Conservation (phyloP, 495 filamentous ascomycete species). For the Xylaria acuta region DNA sequence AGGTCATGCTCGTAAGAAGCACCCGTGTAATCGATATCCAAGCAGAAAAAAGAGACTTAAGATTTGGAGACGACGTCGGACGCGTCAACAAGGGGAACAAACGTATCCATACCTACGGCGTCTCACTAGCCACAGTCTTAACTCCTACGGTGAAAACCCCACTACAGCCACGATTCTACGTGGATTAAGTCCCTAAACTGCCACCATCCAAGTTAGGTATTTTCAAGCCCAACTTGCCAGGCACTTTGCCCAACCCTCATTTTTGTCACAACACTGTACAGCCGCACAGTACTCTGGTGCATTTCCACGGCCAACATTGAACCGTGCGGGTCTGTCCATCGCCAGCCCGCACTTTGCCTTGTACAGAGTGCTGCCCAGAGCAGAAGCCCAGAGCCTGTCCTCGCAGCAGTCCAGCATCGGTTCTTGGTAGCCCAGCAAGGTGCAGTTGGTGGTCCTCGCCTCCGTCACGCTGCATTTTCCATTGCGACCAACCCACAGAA, state of each 20-base stretch:
- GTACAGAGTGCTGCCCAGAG: not conserved
- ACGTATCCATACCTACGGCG: not conserved
- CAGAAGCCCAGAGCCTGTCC: not conserved
- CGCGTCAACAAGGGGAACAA: not conserved
- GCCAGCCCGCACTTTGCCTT: not conserved
- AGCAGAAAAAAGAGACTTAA: conserved; percentile 24
- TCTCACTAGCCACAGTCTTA: conserved; percentile 5
- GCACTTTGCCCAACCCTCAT: conserved; percentile 16
- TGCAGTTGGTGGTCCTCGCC: conserved; percentile 5
- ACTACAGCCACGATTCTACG: conserved; percentile 5
- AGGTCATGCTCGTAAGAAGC: conserved; percentile 26
- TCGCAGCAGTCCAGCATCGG: not conserved
- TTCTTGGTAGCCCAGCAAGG: not conserved
- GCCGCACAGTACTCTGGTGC: not conserved
- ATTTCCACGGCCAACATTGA: not conserved
- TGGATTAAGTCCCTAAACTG: conserved; percentile 10
- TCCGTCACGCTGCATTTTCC: conserved; percentile 31
- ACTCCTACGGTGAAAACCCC: conserved; percentile 6
- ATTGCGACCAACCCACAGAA: conserved; percentile 20
- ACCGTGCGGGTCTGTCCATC: conserved; percentile 7
- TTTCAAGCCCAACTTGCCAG: not conserved
- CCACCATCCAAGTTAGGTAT: not conserved
- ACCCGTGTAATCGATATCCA: conserved; percentile 19
- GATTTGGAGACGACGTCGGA: conserved; percentile 14
- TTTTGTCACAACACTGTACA: conserved; percentile 6